A percentile compares a stretch with the other conserved stretches of the same genome.
phyloP scores from a whole-genome alignment of 768 basidiomycete species.

The Nidularia pulvinata region DNA sequence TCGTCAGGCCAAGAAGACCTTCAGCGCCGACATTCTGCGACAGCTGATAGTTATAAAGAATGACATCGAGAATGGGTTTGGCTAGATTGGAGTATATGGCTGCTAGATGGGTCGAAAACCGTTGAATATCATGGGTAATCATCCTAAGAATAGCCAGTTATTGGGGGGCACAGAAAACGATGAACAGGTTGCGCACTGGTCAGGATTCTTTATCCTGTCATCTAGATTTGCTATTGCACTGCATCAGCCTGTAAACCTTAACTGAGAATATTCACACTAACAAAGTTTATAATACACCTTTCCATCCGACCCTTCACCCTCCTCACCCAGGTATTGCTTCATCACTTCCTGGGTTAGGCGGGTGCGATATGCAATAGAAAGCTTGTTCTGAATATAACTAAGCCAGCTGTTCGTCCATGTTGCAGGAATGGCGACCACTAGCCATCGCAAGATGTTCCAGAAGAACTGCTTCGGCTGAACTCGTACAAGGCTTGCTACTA shows the following conservation, averaged over 20 bases:
- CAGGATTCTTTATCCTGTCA: constrained; percentile 94
- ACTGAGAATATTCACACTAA: constrained; percentile 25
- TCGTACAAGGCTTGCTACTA: constrained; percentile 93
- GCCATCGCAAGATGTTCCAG: constrained; percentile 85
- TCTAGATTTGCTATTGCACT: constrained; percentile 79
- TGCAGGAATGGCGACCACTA: constrained; percentile 89
- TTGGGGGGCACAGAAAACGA: constrained; percentile 1
- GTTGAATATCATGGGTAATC: constrained; percentile 95
- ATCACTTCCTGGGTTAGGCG: constrained; percentile 85
- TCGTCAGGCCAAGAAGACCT: constrained; percentile 79
- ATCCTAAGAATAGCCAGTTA: constrained; percentile 49
- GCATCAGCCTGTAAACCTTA: background rate
- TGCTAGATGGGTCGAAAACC: constrained; percentile 87
- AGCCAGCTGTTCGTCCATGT: constrained; percentile 95
- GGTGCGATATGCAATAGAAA: constrained; percentile 87
- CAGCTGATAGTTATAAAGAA: constrained; percentile 95
- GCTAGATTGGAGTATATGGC: constrained; percentile 95
- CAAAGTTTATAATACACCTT: constrained; percentile 96
- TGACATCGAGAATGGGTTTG: constrained; percentile 90
- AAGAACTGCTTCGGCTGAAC: constrained; percentile 80
- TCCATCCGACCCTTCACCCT: constrained; percentile 59
- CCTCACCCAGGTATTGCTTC: constrained; percentile 80
- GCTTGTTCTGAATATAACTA: constrained; percentile 91
- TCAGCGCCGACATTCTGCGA: constrained; percentile 95
- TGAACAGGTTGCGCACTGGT: constrained; percentile 56